Evolutionary conservation across 2,329 filamentous ascomycete species (phyloP).

Genomic region (Trichocomaceae sp.): DNA sequence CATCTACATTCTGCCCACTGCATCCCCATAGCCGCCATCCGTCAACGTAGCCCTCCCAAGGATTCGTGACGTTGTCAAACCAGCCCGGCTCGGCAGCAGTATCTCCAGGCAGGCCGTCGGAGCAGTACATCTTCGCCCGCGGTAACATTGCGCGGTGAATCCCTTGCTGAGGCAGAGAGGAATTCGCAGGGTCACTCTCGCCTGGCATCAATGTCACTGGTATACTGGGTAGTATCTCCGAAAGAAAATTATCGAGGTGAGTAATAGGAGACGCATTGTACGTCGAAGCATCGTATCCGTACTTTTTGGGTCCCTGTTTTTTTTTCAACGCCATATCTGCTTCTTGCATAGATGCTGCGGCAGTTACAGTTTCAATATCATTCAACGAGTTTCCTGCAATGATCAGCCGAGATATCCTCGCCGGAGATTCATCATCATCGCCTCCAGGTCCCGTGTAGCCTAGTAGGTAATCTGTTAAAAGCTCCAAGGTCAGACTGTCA

Average conservation of each 20-base stretch:
- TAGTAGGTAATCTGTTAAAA: conserved; percentile 80
- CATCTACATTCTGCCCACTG: conserved; percentile 86
- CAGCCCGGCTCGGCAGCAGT: conserved; percentile 53
- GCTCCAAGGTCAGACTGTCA: conserved; percentile 65
- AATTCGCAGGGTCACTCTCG: conserved; percentile 76
- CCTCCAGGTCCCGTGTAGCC: conserved; percentile 61
- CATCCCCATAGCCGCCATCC: conserved; percentile 84
- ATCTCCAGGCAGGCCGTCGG: conserved; percentile 29
- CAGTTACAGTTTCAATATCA: conserved; percentile 28
- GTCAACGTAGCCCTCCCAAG: conserved; percentile 83
- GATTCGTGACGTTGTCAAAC: conserved; percentile 87
- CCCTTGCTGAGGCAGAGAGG: conserved; percentile 83
- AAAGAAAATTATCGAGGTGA: conserved; percentile 75
- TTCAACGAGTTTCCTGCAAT: conserved; percentile 85
- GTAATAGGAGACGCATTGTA: conserved; percentile 84
- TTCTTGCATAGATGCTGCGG: conserved; percentile 32
- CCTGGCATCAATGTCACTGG: conserved; percentile 87
- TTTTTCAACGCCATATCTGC: conserved; percentile 25
- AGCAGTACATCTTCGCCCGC: conserved; percentile 59
- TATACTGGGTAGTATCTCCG: conserved; percentile 72
- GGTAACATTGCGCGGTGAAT: conserved; percentile 92
- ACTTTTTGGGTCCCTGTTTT: conserved; percentile 64
- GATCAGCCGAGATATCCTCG: conserved; percentile 71
- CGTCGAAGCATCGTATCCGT: conserved; percentile 82
- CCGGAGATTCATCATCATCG: conserved; percentile 43